Evolutionary conservation across 2,329 filamentous ascomycete species (phyloP).

Genomic region (Eurotiales sp.): DNA sequence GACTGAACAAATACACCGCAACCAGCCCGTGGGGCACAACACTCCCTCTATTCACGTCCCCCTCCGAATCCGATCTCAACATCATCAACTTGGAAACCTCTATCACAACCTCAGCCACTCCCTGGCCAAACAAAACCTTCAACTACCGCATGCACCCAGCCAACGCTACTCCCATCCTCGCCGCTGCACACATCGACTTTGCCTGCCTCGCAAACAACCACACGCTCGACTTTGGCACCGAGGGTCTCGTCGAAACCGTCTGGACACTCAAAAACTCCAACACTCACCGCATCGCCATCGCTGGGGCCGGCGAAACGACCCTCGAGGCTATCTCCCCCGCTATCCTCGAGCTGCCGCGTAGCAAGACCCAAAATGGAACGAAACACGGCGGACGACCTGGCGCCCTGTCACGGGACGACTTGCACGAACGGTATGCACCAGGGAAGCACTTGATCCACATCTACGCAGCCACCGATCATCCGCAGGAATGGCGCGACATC

Average conservation of each 20-base stretch:
- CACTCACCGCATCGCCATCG: slow-evolving; percentile 23
- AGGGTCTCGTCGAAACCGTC: slow-evolving; percentile 34
- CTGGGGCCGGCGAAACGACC: slow-evolving; percentile 29
- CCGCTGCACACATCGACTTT: slow-evolving; percentile 30
- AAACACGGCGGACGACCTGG: slow-evolving; percentile 1
- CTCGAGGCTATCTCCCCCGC: slow-evolving; percentile 30
- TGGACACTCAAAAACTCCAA: slow-evolving; percentile 21
- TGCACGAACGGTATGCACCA: not conserved
- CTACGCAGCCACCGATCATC: slow-evolving; percentile 37
- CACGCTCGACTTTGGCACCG: slow-evolving; percentile 33
- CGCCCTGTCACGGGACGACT: not conserved
- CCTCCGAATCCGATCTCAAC: slow-evolving; percentile 26
- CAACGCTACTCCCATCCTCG: slow-evolving; percentile 28
- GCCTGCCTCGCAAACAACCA: slow-evolving; percentile 40
- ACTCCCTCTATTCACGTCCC: slow-evolving; percentile 26
- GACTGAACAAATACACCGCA: slow-evolving; percentile 20
- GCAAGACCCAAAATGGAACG: not conserved
- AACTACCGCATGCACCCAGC: slow-evolving; percentile 41
- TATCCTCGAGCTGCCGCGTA: slow-evolving; percentile 21
- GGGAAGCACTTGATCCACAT: slow-evolving; percentile 26
- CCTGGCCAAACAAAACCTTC: slow-evolving; percentile 39
- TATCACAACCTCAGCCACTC: slow-evolving; percentile 26
- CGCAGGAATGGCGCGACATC: slow-evolving; percentile 28
- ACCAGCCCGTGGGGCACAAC: slow-evolving; percentile 34
- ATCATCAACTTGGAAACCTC: slow-evolving; percentile 42